phyloP scores from a whole-genome alignment of 2,329 filamentous ascomycete species.

The Diaporthe citrichinensis region DNA sequence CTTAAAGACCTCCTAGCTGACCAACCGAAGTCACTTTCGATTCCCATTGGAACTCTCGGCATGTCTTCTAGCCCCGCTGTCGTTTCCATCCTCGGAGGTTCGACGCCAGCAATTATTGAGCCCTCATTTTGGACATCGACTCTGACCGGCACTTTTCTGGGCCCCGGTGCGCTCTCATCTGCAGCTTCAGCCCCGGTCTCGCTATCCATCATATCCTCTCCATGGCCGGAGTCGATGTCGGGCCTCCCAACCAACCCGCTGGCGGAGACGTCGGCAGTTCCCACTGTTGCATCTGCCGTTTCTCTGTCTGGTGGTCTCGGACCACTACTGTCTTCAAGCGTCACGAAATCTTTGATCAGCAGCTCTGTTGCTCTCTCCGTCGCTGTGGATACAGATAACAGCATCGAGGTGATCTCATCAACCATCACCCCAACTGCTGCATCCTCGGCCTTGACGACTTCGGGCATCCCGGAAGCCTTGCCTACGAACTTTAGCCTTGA shows the following conservation, averaged over 20 bases:
- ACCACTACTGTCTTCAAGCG: conserved; percentile 34
- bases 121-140: conserved; percentile 28
- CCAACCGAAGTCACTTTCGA: conserved; percentile 5
- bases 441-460: conserved; percentile 38
- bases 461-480: conserved; percentile 36
- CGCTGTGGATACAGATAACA: neutral
- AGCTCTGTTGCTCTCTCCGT: neutral
- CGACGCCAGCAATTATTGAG: neutral
- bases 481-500: conserved; percentile 33
- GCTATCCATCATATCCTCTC: neutral
- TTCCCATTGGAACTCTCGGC: neutral
- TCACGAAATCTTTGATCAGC: neutral
- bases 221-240: neutral
- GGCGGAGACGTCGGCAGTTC: neutral
- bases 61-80: conserved; percentile 11
- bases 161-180: neutral
- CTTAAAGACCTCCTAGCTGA: neutral
- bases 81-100: conserved; percentile 25
- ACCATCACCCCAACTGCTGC: conserved; percentile 38
- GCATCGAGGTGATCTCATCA: conserved; percentile 37
- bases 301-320: conserved; percentile 38
- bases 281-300: conserved; percentile 29
- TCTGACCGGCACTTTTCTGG: conserved; percentile 32
- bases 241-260: conserved; percentile 3
- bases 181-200: neutral